These are phyloP conservation scores for Ramalina peruviana DNA, from an alignment of 495 filamentous ascomycete genomes.

Conservation along the genomic window DNA sequence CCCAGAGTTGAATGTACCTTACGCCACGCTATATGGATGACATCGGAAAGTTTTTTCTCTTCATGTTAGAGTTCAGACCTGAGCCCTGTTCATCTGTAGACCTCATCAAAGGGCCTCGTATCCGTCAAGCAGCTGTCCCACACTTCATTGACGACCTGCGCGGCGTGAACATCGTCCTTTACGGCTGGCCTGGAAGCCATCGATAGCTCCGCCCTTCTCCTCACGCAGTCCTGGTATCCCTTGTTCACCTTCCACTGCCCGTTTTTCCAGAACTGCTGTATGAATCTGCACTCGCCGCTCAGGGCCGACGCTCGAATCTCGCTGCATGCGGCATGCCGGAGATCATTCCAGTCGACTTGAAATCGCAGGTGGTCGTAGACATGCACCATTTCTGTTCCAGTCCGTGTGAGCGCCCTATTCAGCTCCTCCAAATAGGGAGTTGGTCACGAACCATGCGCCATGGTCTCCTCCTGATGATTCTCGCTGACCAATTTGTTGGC, in stretches of 20 bases:
- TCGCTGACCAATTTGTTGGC: conserved; percentile 69
- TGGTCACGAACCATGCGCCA: conserved; percentile 47
- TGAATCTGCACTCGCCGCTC: conserved; percentile 88
- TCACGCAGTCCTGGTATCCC: conserved; percentile 87
- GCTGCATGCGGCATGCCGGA: conserved; percentile 88
- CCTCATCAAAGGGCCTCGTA: conserved; percentile 89
- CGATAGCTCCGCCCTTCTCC: conserved; percentile 61
- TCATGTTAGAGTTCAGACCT: not conserved
- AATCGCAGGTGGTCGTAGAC: conserved; percentile 88
- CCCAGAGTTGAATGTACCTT: conserved; percentile 6
- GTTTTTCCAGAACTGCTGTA: conserved; percentile 66
- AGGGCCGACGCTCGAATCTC: conserved; percentile 92
- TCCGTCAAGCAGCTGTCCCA: conserved; percentile 95
- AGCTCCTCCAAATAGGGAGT: no score
- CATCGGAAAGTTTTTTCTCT: not conserved
- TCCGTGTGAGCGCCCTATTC: not conserved
- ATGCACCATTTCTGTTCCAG: conserved; percentile 69
- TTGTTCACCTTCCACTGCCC: conserved; percentile 78
- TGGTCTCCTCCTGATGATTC: conserved; percentile 75
- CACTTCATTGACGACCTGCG: conserved; percentile 83
- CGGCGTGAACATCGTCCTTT: conserved; percentile 75
- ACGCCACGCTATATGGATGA: not conserved
- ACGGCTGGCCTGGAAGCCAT: conserved; percentile 61
- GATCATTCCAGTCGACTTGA: conserved; percentile 65
- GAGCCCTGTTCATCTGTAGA: conserved; percentile 55